A percentile compares a stretch with the other conserved stretches of the same genome.
These are phyloP conservation scores for Exophiala xenobiotica DNA, from an alignment of 2,329 filamentous ascomycete species.

Conservation along the genomic window DNA sequence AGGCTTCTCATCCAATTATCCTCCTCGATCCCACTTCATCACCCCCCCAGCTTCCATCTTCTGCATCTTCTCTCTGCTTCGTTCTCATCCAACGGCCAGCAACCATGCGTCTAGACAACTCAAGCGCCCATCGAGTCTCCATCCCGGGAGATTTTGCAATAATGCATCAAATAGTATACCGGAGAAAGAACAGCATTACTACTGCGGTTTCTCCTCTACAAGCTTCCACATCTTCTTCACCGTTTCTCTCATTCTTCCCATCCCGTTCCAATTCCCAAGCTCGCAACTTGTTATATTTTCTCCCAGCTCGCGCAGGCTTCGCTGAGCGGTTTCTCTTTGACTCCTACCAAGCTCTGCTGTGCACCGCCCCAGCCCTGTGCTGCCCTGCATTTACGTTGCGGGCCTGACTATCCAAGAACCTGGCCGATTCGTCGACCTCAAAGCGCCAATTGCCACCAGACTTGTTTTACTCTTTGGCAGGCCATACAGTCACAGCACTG, in stretches of 20 bases:
- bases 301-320: constrained; percentile 31
- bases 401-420: constrained; percentile 8
- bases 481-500: constrained; percentile 9
- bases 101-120: constrained; percentile 6
- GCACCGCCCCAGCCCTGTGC: constrained; percentile 2
- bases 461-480: constrained; percentile 18
- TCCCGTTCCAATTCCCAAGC: neutral
- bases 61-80: constrained; percentile 9
- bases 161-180: constrained; percentile 8
- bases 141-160: constrained; percentile 8
- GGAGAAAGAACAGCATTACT: constrained; percentile 11
- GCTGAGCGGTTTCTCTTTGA: constrained; percentile 23
- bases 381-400: constrained; percentile 11
- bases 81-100: constrained; percentile 17
- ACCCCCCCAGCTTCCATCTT: constrained; percentile 9
- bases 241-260: constrained; percentile 6
- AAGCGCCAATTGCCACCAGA: constrained; percentile 25
- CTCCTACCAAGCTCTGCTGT: constrained; percentile 6
- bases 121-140: constrained; percentile 23
- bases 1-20: constrained; percentile 14
- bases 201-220: constrained; percentile 10
- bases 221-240: constrained; percentile 6
- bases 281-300: constrained; percentile 6
- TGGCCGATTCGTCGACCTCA: constrained; percentile 22
- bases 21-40: constrained; percentile 11